These are phyloP conservation scores for Paraconiothyrium brasiliense DNA, from an alignment of 2,329 filamentous ascomycete species.

Conservation along the genomic window DNA sequence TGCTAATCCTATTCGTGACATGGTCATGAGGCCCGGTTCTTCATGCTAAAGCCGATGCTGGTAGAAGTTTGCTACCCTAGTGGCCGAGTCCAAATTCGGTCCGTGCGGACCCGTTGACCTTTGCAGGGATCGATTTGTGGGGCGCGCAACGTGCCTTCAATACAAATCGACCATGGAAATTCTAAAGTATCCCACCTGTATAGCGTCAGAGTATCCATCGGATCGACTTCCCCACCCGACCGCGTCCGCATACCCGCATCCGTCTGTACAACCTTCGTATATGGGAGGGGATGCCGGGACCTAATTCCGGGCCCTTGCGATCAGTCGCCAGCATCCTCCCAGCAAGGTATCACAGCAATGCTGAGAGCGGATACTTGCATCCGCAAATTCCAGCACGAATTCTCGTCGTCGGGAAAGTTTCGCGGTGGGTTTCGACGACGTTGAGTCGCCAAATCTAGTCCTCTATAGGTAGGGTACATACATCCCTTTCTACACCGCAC, in stretches of 20 bases:
- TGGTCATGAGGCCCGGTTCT: not conserved
- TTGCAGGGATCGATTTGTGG: conserved; percentile 2
- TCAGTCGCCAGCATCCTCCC: not conserved
- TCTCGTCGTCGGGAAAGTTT: not conserved
- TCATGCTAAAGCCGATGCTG: not conserved
- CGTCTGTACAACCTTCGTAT: not conserved
- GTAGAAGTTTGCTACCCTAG: not conserved
- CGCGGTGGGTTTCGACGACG: not conserved
- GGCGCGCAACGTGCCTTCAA: conserved; percentile 1
- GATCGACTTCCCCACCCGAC: conserved; percentile 1
- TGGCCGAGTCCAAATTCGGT: conserved; percentile 2
- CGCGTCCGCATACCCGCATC: not conserved
- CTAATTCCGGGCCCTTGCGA: not conserved
- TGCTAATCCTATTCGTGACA: not conserved
- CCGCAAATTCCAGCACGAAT: conserved; percentile 1
- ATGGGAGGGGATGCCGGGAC: not conserved
- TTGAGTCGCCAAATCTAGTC: not conserved
- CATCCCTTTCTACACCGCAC: not conserved
- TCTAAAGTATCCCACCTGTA: not conserved
- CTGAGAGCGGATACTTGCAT: not conserved
- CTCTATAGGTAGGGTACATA: not conserved
- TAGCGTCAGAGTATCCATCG: not conserved
- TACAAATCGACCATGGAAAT: not conserved
- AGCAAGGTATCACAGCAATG: not conserved
- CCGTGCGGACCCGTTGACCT: conserved; percentile 2